Percentiles rank a stretch among this genome's conserved stretches.
These are phyloP conservation scores for Magnolia sinica DNA, from an alignment of 164 flowering plant species.

Conservation along the genomic window DNA sequence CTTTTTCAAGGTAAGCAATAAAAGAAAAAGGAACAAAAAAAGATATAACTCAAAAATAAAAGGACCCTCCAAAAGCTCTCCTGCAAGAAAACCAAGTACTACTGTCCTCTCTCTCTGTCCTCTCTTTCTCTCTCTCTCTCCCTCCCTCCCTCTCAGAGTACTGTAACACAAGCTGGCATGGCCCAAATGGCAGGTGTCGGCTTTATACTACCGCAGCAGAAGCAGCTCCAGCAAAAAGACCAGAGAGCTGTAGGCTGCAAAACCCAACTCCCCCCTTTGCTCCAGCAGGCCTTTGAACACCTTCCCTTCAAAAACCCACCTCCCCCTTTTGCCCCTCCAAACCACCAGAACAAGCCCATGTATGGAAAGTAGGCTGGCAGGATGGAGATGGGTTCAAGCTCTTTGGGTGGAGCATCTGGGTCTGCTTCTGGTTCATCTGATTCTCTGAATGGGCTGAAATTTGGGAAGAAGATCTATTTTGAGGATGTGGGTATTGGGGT, in stretches of 20 bases:
- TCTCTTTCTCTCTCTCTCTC: not conserved
- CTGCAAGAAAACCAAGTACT: not conserved
- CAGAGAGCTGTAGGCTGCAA: slow-evolving; percentile 8
- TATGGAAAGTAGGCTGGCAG: slow-evolving; percentile 23
- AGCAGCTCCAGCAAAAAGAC: slow-evolving; percentile 14
- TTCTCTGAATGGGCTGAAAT: slow-evolving; percentile 60
- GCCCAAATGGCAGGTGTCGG: slow-evolving; percentile 44
- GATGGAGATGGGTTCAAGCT: slow-evolving; percentile 48
- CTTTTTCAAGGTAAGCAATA: not conserved
- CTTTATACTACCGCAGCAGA: slow-evolving; percentile 27
- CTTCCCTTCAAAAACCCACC: not conserved
- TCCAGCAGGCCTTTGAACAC: slow-evolving; percentile 6
- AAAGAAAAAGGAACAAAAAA: not conserved
- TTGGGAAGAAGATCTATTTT: slow-evolving; percentile 76
- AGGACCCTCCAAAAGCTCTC: too few species aligned
- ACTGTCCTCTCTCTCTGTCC: not conserved
- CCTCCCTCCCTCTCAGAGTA: slow-evolving; percentile 11
- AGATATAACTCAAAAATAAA: not conserved
- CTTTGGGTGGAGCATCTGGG: slow-evolving; percentile 27
- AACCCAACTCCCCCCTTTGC: not conserved
- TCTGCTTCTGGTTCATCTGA: slow-evolving; percentile 37
- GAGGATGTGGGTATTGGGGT: slow-evolving; percentile 51
- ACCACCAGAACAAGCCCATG: slow-evolving; percentile 21
- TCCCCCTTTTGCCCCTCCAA: not conserved
- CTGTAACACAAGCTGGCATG: slow-evolving; percentile 36